Percentiles rank a stretch among this genome's conserved stretches.
Evolutionary conservation across 148 eudicot genomes (phyloP).

Genomic region (Rhododendron kiyosumense): DNA sequence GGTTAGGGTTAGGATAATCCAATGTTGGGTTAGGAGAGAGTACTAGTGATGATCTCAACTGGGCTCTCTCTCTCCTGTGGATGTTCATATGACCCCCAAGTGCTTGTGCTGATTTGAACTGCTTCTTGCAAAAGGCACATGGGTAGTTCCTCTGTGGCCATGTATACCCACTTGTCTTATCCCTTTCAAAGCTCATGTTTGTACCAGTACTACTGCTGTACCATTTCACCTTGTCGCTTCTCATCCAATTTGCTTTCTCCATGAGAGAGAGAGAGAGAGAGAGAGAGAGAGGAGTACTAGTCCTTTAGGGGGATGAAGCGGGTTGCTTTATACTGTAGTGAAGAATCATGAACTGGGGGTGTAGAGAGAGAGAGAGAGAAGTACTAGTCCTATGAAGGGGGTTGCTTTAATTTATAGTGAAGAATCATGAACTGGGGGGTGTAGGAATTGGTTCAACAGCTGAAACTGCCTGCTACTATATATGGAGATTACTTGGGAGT

Average conservation of each 20-base stretch:
- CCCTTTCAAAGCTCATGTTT: conserved; percentile 34
- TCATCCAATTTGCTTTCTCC: conserved; percentile 24
- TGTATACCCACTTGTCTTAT: conserved; percentile 38
- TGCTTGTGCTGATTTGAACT: conserved; percentile 80
- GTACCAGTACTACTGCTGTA: background rate
- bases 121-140: conserved; percentile 75
- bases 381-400: background rate
- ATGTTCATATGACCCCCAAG: conserved; percentile 91
- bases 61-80: conserved; percentile 76
- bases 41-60: conserved; percentile 31
- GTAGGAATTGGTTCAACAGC: background rate
- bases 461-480: conserved; percentile 2
- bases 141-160: conserved; percentile 73
- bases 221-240: conserved; percentile 25
- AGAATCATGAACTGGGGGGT: background rate
- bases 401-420: background rate
- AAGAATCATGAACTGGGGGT: background rate
- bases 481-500: conserved; percentile 5
- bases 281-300: background rate
- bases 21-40: background rate
- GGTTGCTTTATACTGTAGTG: conserved; percentile 3
- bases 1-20: conserved; percentile 21
- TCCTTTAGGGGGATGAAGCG: background rate
- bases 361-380: background rate
- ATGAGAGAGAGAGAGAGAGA: conserved; percentile 8